Conservation (phyloP, 768 basidiomycete genomes). For the Candolleomyces eurysporus region DNA sequence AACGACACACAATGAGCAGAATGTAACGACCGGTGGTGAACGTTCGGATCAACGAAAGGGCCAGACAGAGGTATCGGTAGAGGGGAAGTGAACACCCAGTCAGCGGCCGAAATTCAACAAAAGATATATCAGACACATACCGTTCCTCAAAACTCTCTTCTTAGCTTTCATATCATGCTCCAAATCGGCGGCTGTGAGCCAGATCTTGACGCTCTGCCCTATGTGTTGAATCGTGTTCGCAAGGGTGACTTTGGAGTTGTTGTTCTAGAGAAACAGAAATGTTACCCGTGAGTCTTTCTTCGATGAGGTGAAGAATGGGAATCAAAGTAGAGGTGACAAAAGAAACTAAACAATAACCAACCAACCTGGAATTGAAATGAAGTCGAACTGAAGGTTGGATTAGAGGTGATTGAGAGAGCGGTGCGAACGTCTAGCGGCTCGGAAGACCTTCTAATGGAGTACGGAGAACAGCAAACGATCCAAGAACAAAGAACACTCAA, state of each 20-base stretch:
- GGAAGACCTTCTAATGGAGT: too few species aligned
- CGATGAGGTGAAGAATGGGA: neutral
- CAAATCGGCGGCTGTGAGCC: slow-evolving; percentile 90
- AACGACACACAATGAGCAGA: too few species aligned
- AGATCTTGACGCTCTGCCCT: slow-evolving; percentile 92
- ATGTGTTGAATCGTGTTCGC: slow-evolving; percentile 95
- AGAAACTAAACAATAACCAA: too few species aligned
- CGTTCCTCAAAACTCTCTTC: slow-evolving; percentile 91
- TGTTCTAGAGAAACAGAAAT: slow-evolving; percentile 50
- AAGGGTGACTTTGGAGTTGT: slow-evolving; percentile 88
- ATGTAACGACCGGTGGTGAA: too few species aligned
- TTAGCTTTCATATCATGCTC: slow-evolving; percentile 84
- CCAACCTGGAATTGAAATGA: too few species aligned
- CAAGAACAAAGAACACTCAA: too few species aligned
- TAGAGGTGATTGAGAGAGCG: too few species aligned
- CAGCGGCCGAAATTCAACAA: neutral
- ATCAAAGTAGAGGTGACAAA: neutral
- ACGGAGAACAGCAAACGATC: slow-evolving; percentile 21
- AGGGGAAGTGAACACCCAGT: slow-evolving; percentile 4
- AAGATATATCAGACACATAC: slow-evolving; percentile 34
- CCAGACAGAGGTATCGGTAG: too few species aligned
- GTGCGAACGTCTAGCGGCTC: too few species aligned
- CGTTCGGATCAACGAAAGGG: too few species aligned
- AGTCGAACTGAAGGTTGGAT: too few species aligned
- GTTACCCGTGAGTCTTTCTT: too few species aligned